phyloP scores from a whole-genome alignment of 177 flowering plant genomes.

The Tripterygium wilfordii region DNA sequence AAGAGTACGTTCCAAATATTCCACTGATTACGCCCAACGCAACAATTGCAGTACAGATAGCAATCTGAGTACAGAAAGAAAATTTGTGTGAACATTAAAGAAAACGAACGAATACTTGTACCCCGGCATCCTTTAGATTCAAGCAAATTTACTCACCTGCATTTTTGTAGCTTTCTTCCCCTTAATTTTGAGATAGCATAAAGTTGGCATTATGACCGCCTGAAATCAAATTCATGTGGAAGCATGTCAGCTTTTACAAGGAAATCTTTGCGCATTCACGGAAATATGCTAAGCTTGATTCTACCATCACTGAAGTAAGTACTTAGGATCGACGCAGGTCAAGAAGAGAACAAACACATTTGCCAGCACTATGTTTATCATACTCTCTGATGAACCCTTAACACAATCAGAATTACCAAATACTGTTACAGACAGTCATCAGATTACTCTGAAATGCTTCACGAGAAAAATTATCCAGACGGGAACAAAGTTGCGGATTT shows the following conservation, averaged over 20 bases:
- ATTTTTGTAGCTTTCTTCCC: slow-evolving; percentile 50
- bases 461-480: too few species aligned
- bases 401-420: too few species aligned
- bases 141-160: slow-evolving; percentile 36
- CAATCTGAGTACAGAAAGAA: slow-evolving; percentile 33
- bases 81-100: background rate
- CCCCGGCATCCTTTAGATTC: background rate
- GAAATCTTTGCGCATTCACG: background rate
- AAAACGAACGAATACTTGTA: background rate
- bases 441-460: too few species aligned
- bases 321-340: too few species aligned
- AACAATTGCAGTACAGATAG: slow-evolving; percentile 24
- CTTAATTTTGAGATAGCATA: slow-evolving; percentile 59
- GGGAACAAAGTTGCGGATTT: too few species aligned
- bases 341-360: too few species aligned
- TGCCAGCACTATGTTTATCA: too few species aligned
- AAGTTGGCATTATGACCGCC: slow-evolving; percentile 71
- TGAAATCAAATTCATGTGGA: slow-evolving; percentile 18
- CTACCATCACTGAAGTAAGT: too few species aligned
- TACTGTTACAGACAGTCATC: too few species aligned
- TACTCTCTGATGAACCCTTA: too few species aligned
- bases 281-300: background rate
- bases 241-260: background rate
- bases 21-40: slow-evolving; percentile 54
- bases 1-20: slow-evolving; percentile 66